Percentiles rank a stretch among this genome's conserved stretches.
phyloP scores from a whole-genome alignment of 495 filamentous ascomycete genomes.

The Aspergillus haitiensis region DNA sequence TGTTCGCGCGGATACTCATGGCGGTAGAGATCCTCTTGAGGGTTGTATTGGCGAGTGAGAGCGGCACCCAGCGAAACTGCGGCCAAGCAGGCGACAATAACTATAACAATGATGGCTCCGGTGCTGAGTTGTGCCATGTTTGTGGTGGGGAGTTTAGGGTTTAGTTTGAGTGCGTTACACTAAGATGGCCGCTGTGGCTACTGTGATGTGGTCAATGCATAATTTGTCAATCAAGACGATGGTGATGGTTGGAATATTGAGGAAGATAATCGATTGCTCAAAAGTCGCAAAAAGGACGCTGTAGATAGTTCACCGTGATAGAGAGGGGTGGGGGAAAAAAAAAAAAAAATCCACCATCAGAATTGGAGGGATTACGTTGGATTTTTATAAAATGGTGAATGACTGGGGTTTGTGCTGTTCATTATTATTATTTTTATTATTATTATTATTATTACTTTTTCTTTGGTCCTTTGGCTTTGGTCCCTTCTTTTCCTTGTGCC shows the following conservation, averaged over 20 bases:
- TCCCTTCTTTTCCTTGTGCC: neutral
- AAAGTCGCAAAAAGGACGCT: neutral
- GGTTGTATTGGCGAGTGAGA: conserved; percentile 35
- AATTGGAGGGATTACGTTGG: neutral
- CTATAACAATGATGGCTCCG: conserved; percentile 44
- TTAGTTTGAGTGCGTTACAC: neutral
- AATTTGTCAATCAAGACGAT: neutral
- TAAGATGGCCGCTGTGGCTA: neutral
- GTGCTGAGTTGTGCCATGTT: conserved; percentile 35
- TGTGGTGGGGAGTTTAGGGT: neutral
- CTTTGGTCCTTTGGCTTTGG: too few species aligned
- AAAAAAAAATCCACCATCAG: too few species aligned
- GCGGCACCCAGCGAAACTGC: conserved; percentile 38
- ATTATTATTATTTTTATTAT: neutral
- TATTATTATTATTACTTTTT: neutral
- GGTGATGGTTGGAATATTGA: neutral
- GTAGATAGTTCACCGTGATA: too few species aligned
- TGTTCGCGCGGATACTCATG: conserved; percentile 34
- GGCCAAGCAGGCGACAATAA: conserved; percentile 42
- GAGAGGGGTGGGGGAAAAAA: too few species aligned
- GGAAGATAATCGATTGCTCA: neutral
- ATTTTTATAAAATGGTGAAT: neutral
- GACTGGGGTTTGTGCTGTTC: neutral
- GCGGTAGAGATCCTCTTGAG: conserved; percentile 20
- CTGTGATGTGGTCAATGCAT: conserved; percentile 9